Conservation (phyloP, 2,329 filamentous ascomycete species). For the Cladobotryum mycophilum region DNA sequence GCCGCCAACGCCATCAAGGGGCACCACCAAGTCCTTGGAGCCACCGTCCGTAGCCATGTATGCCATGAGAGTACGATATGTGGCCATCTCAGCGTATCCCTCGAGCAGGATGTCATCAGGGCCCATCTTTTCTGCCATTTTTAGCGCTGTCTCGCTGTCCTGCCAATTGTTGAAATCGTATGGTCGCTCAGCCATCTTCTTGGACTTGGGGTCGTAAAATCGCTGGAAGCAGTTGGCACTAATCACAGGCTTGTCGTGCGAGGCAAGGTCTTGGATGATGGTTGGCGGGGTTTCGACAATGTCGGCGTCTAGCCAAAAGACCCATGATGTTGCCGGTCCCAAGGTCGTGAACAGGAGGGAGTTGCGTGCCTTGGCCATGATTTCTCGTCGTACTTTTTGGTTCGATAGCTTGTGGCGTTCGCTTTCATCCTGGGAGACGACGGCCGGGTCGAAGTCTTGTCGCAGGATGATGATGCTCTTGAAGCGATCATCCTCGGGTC, state of each 20-base stretch:
- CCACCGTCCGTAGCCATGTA: slow-evolving; percentile 59
- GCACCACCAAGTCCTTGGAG: slow-evolving; percentile 57
- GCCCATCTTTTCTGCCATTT: slow-evolving; percentile 72
- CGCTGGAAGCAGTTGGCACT: slow-evolving; percentile 94
- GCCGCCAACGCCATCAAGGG: slow-evolving; percentile 88
- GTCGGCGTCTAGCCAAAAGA: slow-evolving; percentile 91
- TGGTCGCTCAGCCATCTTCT: slow-evolving; percentile 66
- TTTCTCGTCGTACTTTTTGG: slow-evolving; percentile 77
- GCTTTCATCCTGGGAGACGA: slow-evolving; percentile 73
- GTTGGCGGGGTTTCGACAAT: slow-evolving; percentile 80
- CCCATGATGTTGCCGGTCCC: slow-evolving; percentile 87
- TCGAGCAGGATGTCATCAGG: slow-evolving; percentile 90
- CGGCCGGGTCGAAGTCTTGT: slow-evolving; percentile 84
- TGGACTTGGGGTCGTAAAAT: slow-evolving; percentile 63
- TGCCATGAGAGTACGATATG: slow-evolving; percentile 87
- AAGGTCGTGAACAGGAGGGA: slow-evolving; percentile 92
- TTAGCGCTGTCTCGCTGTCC: slow-evolving; percentile 73
- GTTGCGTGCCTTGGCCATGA: slow-evolving; percentile 92
- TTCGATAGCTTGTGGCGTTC: slow-evolving; percentile 89
- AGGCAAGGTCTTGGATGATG: slow-evolving; percentile 86
- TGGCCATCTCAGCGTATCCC: slow-evolving; percentile 88
- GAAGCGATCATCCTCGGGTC: slow-evolving; percentile 75
- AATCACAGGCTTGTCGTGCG: slow-evolving; percentile 82
- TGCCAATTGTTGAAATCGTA: slow-evolving; percentile 99
- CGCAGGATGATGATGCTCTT: slow-evolving; percentile 89